phyloP scores from a whole-genome alignment of 2,329 filamentous ascomycete species.

The Talaromyces pinophilus region DNA sequence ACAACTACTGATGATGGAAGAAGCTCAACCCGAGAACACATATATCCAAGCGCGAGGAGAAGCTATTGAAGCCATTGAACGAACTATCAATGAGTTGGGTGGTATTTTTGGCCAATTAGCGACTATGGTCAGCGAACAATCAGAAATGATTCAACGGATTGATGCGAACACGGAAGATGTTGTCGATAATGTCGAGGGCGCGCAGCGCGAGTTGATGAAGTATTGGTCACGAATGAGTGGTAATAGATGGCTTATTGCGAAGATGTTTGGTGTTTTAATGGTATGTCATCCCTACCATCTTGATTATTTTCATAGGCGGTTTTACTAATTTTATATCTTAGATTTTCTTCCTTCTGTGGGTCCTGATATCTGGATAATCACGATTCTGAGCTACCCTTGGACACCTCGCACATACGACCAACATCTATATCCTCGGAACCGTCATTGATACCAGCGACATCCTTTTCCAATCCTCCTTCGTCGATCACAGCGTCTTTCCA shows the following conservation, averaged over 20 bases:
- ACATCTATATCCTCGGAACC: not conserved
- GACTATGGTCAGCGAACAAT: slow-evolving; percentile 95
- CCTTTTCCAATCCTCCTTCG: not conserved
- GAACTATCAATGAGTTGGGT: slow-evolving; percentile 89
- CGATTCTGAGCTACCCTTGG: not conserved
- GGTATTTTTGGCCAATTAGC: slow-evolving; percentile 92
- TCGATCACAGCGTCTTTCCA: not conserved
- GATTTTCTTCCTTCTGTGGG: slow-evolving; percentile 61
- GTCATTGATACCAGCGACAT: not conserved
- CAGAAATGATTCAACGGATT: slow-evolving; percentile 95
- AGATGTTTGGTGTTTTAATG: slow-evolving; percentile 82
- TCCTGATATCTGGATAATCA: slow-evolving; percentile 55
- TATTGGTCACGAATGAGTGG: slow-evolving; percentile 94
- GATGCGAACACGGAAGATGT: slow-evolving; percentile 98
- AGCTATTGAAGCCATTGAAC: slow-evolving; percentile 94
- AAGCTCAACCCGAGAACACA: slow-evolving; percentile 77
- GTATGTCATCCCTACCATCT: slow-evolving; percentile 32
- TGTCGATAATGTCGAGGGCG: slow-evolving; percentile 96
- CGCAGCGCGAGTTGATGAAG: slow-evolving; percentile 90
- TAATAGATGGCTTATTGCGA: slow-evolving; percentile 91
- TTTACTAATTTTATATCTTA: not conserved
- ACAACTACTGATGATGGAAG: slow-evolving; percentile 89
- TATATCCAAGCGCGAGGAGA: slow-evolving; percentile 94
- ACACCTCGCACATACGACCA: not conserved
- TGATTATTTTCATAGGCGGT: not conserved